Evolutionary conservation across 2,329 filamentous ascomycete genomes (phyloP), one percentile per base, ranked within the genome.

Genomic region (Curvularia spicifera): DNA sequence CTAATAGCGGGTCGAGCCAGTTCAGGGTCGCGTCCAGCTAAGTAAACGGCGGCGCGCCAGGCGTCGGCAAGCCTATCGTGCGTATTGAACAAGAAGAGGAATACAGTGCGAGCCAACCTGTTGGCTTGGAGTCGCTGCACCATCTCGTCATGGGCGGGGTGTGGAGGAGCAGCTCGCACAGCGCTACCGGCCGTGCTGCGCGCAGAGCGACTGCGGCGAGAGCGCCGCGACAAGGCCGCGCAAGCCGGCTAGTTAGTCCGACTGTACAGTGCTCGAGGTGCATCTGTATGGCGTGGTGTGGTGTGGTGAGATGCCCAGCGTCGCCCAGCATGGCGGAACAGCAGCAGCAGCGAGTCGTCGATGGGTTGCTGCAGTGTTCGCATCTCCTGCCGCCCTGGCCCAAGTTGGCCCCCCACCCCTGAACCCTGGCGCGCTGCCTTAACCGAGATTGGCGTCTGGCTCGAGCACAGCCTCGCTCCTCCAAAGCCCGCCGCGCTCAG

Each of bases 401-500:
- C 18, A 26, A 26, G 24, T 26, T 6, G 4, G 4, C 12, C 13
- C 37, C 37, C 26, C 37, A 43, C n/a, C 28, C 40, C 31, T 52
- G 40, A 52, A 52, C 50, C 50, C 50, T 52, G 40, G 40, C 22
- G 12, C 50, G 26, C 50, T 52, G 22, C 29, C 13, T 26, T 52
- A 52, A 45, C 40, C 50, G 50, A 52, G 50, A 52, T 52, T 52
- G 42, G 50, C 50, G 42, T 26, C 42, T 44, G 42, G 33, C 24
- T 42, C 33, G 59, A 63, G 67, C 67, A 64, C 65, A 51, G 64
- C 64, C 66, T 59, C 56, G 48, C 55, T 53, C n/a, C n/a, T 26
- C 29, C 39, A 44, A 35, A 18, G 18, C 18, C 28, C 18, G 28
- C 22, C 13, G 26, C 52, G 52, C 60, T 33, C 54, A 31, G 50